Evolutionary conservation across 179 eudicot genomes (phyloP), one percentile per base, ranked within the genome.

Genomic region (Gypsophila paniculata): DNA sequence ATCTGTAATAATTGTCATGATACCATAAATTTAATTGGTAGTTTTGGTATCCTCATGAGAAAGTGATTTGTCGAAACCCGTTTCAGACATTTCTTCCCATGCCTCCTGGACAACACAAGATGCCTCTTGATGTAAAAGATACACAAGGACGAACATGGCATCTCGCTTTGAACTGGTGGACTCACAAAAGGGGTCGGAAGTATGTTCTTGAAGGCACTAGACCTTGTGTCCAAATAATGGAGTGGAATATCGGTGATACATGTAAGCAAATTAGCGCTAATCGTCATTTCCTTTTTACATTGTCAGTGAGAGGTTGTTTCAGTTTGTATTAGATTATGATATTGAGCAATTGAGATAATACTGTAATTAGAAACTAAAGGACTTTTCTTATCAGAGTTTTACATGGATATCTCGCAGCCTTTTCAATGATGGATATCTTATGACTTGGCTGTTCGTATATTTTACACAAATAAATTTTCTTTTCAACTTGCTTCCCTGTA

Each of bases 161-260:
- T 0, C 34, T 76, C 21, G 22, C 17, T 8, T 2, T 71, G 57
- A 60, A 34, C 17, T 71, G 75, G 72, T 76, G 67, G 72, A 14
- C 21, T 48, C 60, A 65, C 32, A 72, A 49, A 19, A 64, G 21
- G 1, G 46, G 71, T 55, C 71, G 66, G 57, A 64, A 55, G 71
- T 76, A 76, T 76, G 66, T 64, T 10, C 25, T 76, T n/a, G 58
- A 76, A 7, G 72, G 75, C 62, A 55, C 48, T 34, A 46, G 26
- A 65, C 34, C 3, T 59, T 76, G 75, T 32, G 6, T 22, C 29
- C 13, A 6, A 19, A 14, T 11, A 14, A 57, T 55, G 68, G 42
- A 48, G 19, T 76, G 75, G 75, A 58, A 65, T 19, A 44, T 6
- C n/a, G 79, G 75, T 11, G 79, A 76, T 23, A 65, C n/a, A 65